Base-by-base conservation (phyloP, 2,329 filamentous ascomycete genomes). In the Daldinia eschscholtzii region DNA sequence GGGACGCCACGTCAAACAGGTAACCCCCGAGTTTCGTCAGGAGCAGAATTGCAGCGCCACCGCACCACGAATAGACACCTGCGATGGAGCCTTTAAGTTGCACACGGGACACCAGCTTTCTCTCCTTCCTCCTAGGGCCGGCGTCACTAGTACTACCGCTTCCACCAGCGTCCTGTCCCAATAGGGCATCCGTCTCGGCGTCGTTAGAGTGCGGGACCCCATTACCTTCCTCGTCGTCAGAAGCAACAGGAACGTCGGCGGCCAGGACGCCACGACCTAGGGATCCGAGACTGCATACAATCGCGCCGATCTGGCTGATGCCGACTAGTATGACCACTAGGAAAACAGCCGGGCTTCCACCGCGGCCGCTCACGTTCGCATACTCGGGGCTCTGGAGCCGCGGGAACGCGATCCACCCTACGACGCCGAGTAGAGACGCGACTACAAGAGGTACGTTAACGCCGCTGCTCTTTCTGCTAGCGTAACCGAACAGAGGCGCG, bases 261-360 rank as follows among this genome's bases (percentile, higher is more conserved):
- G 83, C 82, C 23, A 97, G 84, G 23, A 98, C 91, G 3, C 94
- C 94, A 15, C 89, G 89, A 41, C 93, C 93, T 2, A 99, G 86
- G 0, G 96, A 89, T 0, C 93, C 94, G n/a, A 99, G 86, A 71
- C 93, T 97, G 81, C 94, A 98, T 0, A 99, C 96, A 66, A 99
- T 98, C 10, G 94, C 92, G 1, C 95, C 96, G 69, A 99, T 98
- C 80, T 99, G 96, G 75, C 93, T 97, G 76, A 97, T 88, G 13
- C 96, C 96, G 42, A 98, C 89, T 18, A 97, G 81, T 0, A 91
- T 88, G 46, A 94, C 93, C 15, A 95, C 87, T 12, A 94, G 71
- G 76, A 97, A 94, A 15, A 97, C 89, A 10, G 82, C 83, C 0
- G 88, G 86, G 37, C 85, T 88, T 18, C 92, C 93, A 37, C 92